Percentiles rank a stretch among this genome's conserved stretches.
These are phyloP conservation scores for Colletotrichum cordylinicola DNA, from an alignment of 2,329 filamentous ascomycete species.

Conservation along the genomic window DNA sequence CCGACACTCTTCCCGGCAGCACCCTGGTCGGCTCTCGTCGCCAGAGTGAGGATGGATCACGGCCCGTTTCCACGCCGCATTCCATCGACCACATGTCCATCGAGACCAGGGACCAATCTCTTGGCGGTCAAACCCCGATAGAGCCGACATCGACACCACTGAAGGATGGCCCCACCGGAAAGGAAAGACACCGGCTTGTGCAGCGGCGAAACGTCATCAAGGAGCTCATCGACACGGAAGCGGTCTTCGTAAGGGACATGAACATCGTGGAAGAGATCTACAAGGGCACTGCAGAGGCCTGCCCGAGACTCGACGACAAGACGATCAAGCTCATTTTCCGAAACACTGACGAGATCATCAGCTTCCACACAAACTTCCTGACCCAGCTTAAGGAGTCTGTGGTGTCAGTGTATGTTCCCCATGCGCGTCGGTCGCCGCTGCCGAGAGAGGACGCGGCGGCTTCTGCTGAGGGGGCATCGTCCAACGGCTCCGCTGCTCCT, in stretches of 20 bases:
- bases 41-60: conserved; percentile 50
- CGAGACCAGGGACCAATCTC: conserved; percentile 45
- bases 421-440: conserved; percentile 48
- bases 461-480: conserved; percentile 38
- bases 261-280: conserved; percentile 98
- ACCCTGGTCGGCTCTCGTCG: conserved; percentile 50
- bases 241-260: conserved; percentile 92
- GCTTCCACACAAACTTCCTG: conserved; percentile 83
- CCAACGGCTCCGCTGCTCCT: conserved; percentile 37
- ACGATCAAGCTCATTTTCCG: conserved; percentile 92
- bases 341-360: conserved; percentile 89
- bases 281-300: conserved; percentile 87
- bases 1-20: conserved; percentile 46
- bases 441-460: conserved; percentile 46
- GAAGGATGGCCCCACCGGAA: conserved; percentile 47
- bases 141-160: conserved; percentile 40
- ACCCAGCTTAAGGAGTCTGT: conserved; percentile 82
- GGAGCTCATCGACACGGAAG: conserved; percentile 92
- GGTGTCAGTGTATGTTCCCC: conserved; percentile 77
- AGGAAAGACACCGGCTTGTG: conserved; percentile 74
- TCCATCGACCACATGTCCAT: conserved; percentile 54
- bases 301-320: conserved; percentile 78
- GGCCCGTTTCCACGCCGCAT: conserved; percentile 48
- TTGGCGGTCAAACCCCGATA: conserved; percentile 38
- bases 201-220: conserved; percentile 87